Conservation (phyloP, 371 early-diverging fungal species). For the Haplosporangium sp. region DNA sequence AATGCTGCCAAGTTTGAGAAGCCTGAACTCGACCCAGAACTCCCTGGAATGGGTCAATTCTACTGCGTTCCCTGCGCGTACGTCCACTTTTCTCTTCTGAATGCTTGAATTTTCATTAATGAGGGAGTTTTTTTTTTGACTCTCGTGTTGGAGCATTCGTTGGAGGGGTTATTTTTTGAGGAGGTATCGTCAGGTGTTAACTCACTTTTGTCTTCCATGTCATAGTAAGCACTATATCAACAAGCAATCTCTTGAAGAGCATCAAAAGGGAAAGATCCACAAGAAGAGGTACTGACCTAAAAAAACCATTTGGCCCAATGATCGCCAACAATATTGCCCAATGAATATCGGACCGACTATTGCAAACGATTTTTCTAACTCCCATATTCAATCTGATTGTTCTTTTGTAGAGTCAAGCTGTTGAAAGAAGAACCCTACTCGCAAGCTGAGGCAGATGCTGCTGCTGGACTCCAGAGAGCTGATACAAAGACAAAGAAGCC, state of each 20-base stretch:
- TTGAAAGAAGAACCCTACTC: conserved; percentile 78
- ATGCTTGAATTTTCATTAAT: background rate
- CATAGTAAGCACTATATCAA: conserved; percentile 55
- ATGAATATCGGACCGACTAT: background rate
- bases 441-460: conserved; percentile 84
- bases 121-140: background rate
- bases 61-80: conserved; percentile 90
- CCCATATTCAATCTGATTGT: background rate
- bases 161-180: no score
- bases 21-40: conserved; percentile 81
- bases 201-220: background rate
- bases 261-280: conserved; percentile 78
- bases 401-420: conserved; percentile 63
- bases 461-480: conserved; percentile 69
- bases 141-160: conserved; percentile 53
- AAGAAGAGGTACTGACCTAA: conserved; percentile 60
- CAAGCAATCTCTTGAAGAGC: conserved; percentile 60
- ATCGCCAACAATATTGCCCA: background rate
- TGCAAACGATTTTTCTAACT: background rate
- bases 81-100: conserved; percentile 30
- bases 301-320: no score
- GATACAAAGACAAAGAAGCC: conserved; percentile 54
- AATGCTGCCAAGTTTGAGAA: conserved; percentile 70
- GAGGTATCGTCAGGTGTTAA: no score
- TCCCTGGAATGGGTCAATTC: conserved; percentile 90